phyloP scores from a whole-genome alignment of 441 rosid species.

The Manihot esculenta region DNA sequence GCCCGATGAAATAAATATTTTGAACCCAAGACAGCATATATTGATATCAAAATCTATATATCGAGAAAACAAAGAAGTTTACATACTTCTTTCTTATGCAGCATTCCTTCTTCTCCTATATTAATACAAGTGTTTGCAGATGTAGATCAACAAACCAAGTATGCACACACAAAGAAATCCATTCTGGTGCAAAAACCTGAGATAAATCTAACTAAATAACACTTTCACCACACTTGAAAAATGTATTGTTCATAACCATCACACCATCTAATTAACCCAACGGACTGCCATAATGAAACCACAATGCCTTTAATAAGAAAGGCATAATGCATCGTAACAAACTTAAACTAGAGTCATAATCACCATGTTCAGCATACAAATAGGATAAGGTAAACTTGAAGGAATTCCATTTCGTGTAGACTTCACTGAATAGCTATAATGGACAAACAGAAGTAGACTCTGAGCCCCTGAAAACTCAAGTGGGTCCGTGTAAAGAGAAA shows the following conservation, averaged over 20 bases:
- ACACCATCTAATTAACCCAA: background rate
- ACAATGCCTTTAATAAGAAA: background rate
- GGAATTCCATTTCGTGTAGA: background rate
- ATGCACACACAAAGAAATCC: background rate
- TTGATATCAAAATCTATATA: no score
- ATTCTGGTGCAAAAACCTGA: background rate
- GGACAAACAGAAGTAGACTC: background rate
- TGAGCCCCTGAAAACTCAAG: background rate
- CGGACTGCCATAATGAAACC: background rate
- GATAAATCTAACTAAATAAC: background rate
- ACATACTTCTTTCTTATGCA: background rate
- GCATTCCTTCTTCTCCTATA: background rate
- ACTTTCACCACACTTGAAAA: background rate
- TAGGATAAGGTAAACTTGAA: background rate
- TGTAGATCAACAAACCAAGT: background rate
- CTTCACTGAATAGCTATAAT: background rate
- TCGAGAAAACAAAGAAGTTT: background rate
- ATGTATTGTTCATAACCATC: background rate
- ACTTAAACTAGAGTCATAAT: background rate
- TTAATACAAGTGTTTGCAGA: background rate
- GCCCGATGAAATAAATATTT: no score
- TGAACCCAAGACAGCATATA: no score
- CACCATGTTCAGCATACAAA: background rate
- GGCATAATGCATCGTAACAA: background rate
- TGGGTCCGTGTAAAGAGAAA: background rate